phyloP scores from a whole-genome alignment of 2,329 filamentous ascomycete species.

The Colletotrichum spinosum region DNA sequence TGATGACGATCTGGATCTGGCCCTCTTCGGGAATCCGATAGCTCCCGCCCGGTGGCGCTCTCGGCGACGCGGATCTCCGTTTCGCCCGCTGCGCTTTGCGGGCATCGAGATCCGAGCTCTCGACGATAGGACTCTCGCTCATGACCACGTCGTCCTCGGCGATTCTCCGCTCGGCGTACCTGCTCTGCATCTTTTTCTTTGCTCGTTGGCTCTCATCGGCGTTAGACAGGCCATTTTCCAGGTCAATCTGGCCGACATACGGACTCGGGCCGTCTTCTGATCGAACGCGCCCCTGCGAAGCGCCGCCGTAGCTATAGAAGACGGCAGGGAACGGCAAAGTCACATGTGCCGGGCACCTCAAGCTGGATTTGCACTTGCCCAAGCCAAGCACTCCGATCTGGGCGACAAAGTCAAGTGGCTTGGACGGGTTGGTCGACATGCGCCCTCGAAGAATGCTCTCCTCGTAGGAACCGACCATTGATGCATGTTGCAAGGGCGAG shows the following conservation, averaged over 20 bases:
- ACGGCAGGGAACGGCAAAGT: slow-evolving; percentile 92
- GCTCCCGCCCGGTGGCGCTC: slow-evolving; percentile 83
- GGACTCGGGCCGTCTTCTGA: slow-evolving; percentile 90
- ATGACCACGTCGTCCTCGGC: slow-evolving; percentile 45
- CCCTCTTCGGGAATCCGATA: slow-evolving; percentile 96
- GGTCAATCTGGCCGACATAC: slow-evolving; percentile 92
- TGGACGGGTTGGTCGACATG: slow-evolving; percentile 97
- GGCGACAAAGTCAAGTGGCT: slow-evolving; percentile 90
- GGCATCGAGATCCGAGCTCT: slow-evolving; percentile 46
- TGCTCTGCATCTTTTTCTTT: slow-evolving; percentile 61
- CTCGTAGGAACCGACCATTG: slow-evolving; percentile 98
- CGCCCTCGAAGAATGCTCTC: slow-evolving; percentile 94
- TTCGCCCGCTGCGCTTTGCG: slow-evolving; percentile 45
- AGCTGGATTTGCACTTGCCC: slow-evolving; percentile 86
- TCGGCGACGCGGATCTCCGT: slow-evolving; percentile 54
- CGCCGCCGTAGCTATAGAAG: slow-evolving; percentile 90
- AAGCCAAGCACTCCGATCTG: slow-evolving; percentile 94
- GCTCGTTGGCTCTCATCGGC: slow-evolving; percentile 59
- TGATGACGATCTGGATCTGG: slow-evolving; percentile 95
- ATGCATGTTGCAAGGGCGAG: slow-evolving; percentile 86
- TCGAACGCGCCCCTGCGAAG: slow-evolving; percentile 70
- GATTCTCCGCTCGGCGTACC: slow-evolving; percentile 52
- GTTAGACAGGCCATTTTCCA: slow-evolving; percentile 81
- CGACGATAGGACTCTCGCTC: slow-evolving; percentile 30
- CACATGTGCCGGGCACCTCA: slow-evolving; percentile 90